These are phyloP conservation scores for Ensete glaucum DNA, from an alignment of 176 grass and related monocot species.

Conservation along the genomic window DNA sequence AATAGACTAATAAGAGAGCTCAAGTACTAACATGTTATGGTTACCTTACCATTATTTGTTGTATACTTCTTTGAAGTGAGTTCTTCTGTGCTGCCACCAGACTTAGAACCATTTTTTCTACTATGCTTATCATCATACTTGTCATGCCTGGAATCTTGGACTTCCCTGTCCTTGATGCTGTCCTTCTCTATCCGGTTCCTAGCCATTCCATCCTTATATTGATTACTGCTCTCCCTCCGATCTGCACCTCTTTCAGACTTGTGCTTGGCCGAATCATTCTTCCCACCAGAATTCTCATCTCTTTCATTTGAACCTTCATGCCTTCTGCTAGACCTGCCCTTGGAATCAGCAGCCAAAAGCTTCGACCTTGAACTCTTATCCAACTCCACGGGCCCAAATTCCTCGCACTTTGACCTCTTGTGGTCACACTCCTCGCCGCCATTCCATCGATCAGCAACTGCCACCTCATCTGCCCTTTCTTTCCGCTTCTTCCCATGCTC, in stretches of 20 bases:
- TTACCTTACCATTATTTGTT: conserved; percentile 46
- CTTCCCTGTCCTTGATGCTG: conserved; percentile 17
- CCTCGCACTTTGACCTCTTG: conserved; percentile 61
- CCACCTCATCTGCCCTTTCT: conserved; percentile 48
- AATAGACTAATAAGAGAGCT: too few relatives aligned
- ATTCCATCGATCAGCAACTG: conserved; percentile 69
- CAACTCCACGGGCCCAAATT: conserved; percentile 20
- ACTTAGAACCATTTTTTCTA: conserved; percentile 55
- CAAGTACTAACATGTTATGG: background rate
- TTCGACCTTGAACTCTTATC: conserved; percentile 47
- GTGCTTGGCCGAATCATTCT: conserved; percentile 39
- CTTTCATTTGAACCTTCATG: conserved; percentile 25
- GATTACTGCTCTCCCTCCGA: conserved; percentile 47
- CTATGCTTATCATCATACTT: conserved; percentile 52
- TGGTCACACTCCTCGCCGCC: conserved; percentile 52
- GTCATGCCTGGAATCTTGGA: conserved; percentile 55
- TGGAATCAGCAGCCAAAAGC: conserved; percentile 49
- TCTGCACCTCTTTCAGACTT: conserved; percentile 33
- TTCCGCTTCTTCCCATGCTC: conserved; percentile 88
- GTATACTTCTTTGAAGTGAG: conserved; percentile 39
- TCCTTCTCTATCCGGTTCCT: conserved; percentile 36
- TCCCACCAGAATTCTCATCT: conserved; percentile 27
- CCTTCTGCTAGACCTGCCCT: conserved; percentile 51
- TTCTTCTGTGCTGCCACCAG: conserved; percentile 33
- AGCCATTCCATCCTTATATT: conserved; percentile 54